Base-by-base conservation (phyloP, 306 rosid genomes). In the Cercis canadensis region DNA sequence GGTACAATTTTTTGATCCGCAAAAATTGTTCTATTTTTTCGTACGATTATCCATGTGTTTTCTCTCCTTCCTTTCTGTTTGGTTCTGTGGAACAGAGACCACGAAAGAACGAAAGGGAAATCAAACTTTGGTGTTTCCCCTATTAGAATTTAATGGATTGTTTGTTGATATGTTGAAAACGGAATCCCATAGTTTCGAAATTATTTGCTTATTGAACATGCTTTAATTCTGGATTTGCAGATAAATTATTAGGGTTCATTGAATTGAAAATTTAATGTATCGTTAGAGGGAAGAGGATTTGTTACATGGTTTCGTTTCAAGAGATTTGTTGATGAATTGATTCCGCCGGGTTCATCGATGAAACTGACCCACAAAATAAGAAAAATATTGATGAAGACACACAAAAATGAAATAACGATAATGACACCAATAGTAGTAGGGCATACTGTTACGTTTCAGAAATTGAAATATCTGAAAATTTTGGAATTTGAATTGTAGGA, bases 401-500 rank as follows among this genome's bases (percentile, higher is more conserved):
- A 43, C 11, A 31, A 6, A 29, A 31, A 50, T 15, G 18, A 54
- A 57, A 36, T 37, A 7, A 31, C 32, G 44, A n/a, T 60, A 10
- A 17, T 61, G 8, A 19, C 49, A 19, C 36, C 50, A n/a, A n/a
- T n/a, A n/a, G n/a, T n/a, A 41, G n/a, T 58, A 21, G 18, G 10
- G 29, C 1, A 16, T 41, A n/a, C n/a, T n/a, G n/a, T n/a, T n/a
- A n/a, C n/a, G n/a, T n/a, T n/a, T n/a, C n/a, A n/a, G n/a, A n/a
- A n/a, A n/a, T n/a, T n/a, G n/a, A 81, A 55, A 62, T 67, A 51
- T 62, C 62, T 73, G 56, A 18, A 31, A 61, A 65, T 45, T 79
- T 62, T 55, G 73, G 60, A 12, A 64, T 74, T 78, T 78, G 73
- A 40, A 33, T 56, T 78, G 81, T 17, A 82, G 87, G 83, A 49